phyloP scores from a whole-genome alignment of 2,329 filamentous ascomycete genomes.

The Venturia aucupariae region DNA sequence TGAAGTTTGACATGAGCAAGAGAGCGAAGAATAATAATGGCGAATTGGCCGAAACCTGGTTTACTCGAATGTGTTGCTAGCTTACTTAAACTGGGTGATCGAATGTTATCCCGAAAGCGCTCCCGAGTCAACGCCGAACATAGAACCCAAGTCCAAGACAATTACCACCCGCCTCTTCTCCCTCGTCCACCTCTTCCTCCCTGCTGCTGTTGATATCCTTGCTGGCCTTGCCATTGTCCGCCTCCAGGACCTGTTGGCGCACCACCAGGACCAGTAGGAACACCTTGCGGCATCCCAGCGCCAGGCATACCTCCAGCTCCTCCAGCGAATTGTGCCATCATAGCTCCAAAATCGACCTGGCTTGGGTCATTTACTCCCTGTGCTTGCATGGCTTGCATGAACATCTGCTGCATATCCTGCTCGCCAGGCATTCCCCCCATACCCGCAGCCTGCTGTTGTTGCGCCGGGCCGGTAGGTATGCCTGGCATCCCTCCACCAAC shows the following conservation, averaged over 20 bases:
- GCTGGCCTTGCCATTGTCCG: constrained; percentile 10
- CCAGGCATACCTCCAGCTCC: constrained; percentile 24
- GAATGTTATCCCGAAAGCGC: no score
- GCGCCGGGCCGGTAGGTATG: constrained; percentile 16
- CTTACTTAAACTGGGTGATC: no score
- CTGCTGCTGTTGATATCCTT: constrained; percentile 1
- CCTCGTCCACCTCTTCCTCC: constrained; percentile 11
- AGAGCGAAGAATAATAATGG: no score
- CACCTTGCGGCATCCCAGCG: constrained; percentile 23
- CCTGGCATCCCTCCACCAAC: constrained; percentile 17
- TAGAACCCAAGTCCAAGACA: background rate
- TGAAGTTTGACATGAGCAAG: no score
- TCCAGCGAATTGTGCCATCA: constrained; percentile 43
- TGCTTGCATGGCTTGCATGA: constrained; percentile 24
- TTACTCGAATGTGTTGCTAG: no score
- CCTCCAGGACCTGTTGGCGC: constrained; percentile 11
- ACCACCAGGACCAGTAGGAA: constrained; percentile 14
- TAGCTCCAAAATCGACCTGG: constrained; percentile 44
- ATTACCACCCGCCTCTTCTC: background rate
- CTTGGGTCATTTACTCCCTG: constrained; percentile 43
- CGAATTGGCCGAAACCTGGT: no score
- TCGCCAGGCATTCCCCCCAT: constrained; percentile 37
- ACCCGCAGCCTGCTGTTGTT: constrained; percentile 16
- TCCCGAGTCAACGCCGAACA: background rate
- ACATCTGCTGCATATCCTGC: constrained; percentile 47